Evolutionary conservation across 345 rosid genomes (phyloP), one percentile per base, ranked within the genome.

Genomic region (Eucalyptus sp.): DNA sequence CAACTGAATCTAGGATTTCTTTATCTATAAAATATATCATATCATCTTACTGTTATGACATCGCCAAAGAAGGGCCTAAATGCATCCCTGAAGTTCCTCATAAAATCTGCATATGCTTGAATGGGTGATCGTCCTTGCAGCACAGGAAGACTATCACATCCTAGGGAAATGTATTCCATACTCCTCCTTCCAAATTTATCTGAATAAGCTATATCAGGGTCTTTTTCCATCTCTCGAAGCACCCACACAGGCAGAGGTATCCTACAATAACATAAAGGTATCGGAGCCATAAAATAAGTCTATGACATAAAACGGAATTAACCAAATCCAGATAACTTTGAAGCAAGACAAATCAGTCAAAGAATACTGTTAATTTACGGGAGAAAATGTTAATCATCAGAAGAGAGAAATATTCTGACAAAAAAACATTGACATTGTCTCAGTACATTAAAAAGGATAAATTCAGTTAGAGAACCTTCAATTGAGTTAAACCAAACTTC

Each of bases 161-260:
- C 96, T 46, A 94, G 90, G 88, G 96, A 94, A 87, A 94, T 90
- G 81, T 91, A 94, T 88, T 94, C 95, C 86, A 56, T 86, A 86
- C 90, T 94, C 88, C 94, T 93, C 90, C 94, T 92, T 14, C 95
- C 96, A 46, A 90, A 93, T 90, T 91, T 88, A 89, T 94, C 95
- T 66, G 92, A 85, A 88, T 92, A 94, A 50, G 92, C 93, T 88
- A 94, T 58, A 86, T 93, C 95, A 87, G 94, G 94, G 89, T 94
- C 87, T 86, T 89, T 93, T 79, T 90, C 87, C 43, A 93, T 91
- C 91, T 93, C 93, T 88, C 89, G 89, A 44, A 92, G 91, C 88
- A 94, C 96, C 96, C 96, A 94, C 48, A 48, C 83, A 43, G 95
- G 95, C 62, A 94, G 93, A 88, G 96, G 91, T 86, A 94, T 89